Evolutionary conservation across 2,329 filamentous ascomycete species (phyloP).

Genomic region (Nemania bipapillata): DNA sequence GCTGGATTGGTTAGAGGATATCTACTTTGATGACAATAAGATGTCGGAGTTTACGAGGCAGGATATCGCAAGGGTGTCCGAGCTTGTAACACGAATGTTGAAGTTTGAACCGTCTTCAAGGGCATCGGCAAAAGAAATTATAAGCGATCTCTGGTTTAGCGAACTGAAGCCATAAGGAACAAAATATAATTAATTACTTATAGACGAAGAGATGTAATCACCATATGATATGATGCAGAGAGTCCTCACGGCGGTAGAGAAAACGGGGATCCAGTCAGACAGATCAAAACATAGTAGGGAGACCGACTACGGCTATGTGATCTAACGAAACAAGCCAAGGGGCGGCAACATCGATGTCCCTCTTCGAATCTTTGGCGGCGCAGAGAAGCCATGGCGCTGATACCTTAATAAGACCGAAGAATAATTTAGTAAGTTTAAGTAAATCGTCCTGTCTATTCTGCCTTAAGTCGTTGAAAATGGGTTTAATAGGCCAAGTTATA

Average conservation of each 20-base stretch:
- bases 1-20: slow-evolving; percentile 22
- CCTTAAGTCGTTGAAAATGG: too few species aligned
- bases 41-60: slow-evolving; percentile 9
- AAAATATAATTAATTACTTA: not conserved
- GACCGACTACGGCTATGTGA: not conserved
- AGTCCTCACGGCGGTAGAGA: not conserved
- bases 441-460: too few species aligned
- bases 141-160: slow-evolving; percentile 13
- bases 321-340: not conserved
- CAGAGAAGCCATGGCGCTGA: not conserved
- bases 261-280: not conserved
- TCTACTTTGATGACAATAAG: slow-evolving; percentile 22
- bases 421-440: too few species aligned
- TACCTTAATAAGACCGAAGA: not conserved
- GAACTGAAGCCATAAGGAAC: not conserved
- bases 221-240: not conserved
- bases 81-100: slow-evolving; percentile 15
- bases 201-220: not conserved
- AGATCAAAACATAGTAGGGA: not conserved
- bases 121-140: slow-evolving; percentile 11
- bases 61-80: slow-evolving; percentile 14
- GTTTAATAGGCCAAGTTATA: too few species aligned
- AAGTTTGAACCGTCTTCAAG: slow-evolving; percentile 18
- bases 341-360: not conserved
- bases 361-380: not conserved